Evolutionary conservation across 1,284 basidiomycete genomes (phyloP).

Genomic region (Coniophora puteana): DNA sequence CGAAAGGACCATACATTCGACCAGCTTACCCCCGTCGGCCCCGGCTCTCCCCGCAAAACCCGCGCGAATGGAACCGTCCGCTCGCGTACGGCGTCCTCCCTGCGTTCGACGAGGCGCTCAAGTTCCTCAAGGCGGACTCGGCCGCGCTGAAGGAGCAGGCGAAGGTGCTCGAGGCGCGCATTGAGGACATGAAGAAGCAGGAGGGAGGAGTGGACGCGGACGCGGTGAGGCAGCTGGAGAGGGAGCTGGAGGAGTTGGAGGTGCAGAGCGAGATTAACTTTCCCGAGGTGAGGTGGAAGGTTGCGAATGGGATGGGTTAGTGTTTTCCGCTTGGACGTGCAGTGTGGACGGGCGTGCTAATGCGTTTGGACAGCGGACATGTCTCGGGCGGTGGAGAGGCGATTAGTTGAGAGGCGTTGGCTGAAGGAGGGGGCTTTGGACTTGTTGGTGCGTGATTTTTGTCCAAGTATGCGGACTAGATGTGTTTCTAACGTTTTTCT

Average conservation of each 20-base stretch:
- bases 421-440: constrained; percentile 80
- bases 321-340: constrained; percentile 12
- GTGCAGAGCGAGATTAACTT: constrained; percentile 73
- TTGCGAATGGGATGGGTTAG: constrained; percentile 73
- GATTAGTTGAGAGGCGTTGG: constrained; percentile 85
- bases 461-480: constrained; percentile 1
- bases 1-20: too few species aligned
- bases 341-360: constrained; percentile 1
- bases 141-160: constrained; percentile 43
- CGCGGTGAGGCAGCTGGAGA: constrained; percentile 35
- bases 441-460: constrained; percentile 60
- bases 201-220: constrained; percentile 32
- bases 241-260: constrained; percentile 47
- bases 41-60: constrained; percentile 43
- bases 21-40: constrained; percentile 36
- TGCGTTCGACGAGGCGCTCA: constrained; percentile 81
- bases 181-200: constrained; percentile 23
- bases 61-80: constrained; percentile 65
- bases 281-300: constrained; percentile 75
- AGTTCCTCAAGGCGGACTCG: constrained; percentile 55
- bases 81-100: constrained; percentile 66
- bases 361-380: constrained; percentile 49
- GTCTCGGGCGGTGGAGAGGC: constrained; percentile 67
- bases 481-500: constrained; percentile 6
- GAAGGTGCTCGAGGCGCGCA: constrained; percentile 32